phyloP scores from a whole-genome alignment of 2,329 filamentous ascomycete genomes.

The Fusarium solani-melongenae region DNA sequence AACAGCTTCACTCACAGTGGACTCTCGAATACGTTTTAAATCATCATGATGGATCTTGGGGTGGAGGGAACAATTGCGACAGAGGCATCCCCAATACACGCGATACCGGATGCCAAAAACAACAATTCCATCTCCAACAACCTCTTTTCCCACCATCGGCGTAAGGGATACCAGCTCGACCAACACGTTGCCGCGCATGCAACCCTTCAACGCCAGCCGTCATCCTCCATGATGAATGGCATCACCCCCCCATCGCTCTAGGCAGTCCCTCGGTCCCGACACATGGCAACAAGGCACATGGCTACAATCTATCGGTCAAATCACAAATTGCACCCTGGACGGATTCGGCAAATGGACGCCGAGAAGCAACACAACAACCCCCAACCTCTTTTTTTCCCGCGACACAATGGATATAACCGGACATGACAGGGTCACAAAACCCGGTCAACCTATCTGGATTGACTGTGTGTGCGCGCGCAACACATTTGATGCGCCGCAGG shows the following conservation, averaged over 20 bases:
- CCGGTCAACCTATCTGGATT: background rate
- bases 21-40: background rate
- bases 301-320: background rate
- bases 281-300: constrained; percentile 13
- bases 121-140: constrained; percentile 16
- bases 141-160: constrained; percentile 14
- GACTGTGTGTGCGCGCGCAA: background rate
- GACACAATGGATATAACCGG: constrained; percentile 3
- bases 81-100: constrained; percentile 9
- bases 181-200: constrained; percentile 19
- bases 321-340: background rate
- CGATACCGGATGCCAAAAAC: constrained; percentile 21
- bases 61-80: constrained; percentile 22
- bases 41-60: background rate
- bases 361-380: background rate
- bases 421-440: background rate
- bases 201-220: constrained; percentile 5
- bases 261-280: background rate
- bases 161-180: constrained; percentile 24
- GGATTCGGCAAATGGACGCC: constrained; percentile 5
- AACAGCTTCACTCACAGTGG: constrained; percentile 10
- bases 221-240: constrained; percentile 1
- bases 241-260: background rate
- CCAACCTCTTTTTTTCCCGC: background rate
- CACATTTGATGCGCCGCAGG: background rate